phyloP scores from a whole-genome alignment of 2,329 filamentous ascomycete species.

The Trichoderma sp. region DNA sequence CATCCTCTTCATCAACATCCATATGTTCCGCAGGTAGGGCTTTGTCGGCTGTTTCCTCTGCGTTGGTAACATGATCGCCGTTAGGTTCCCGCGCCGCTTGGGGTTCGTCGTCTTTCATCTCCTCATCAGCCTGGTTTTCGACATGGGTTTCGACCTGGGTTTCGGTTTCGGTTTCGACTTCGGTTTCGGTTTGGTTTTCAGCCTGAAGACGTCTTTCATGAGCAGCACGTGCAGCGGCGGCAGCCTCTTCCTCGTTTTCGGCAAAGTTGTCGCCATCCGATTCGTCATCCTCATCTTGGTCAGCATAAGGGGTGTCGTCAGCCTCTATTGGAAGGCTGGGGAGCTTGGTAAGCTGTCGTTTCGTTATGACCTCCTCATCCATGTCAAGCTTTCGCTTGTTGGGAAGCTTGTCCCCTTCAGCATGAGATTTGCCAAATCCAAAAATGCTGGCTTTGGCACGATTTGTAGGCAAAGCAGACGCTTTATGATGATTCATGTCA shows the following conservation, averaged over 20 bases:
- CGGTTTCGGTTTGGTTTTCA: conserved; percentile 41
- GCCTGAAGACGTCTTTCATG: conserved; percentile 71
- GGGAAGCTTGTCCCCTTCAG: conserved; percentile 63
- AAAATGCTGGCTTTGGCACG: conserved; percentile 78
- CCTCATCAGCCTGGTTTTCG: conserved; percentile 40
- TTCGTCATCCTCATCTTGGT: conserved; percentile 66
- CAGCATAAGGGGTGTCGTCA: conserved; percentile 58
- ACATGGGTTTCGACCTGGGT: conserved; percentile 24
- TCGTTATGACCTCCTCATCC: conserved; percentile 81
- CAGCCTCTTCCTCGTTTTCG: conserved; percentile 81
- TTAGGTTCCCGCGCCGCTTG: conserved; percentile 23
- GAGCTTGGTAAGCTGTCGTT: conserved; percentile 87
- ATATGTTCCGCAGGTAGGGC: conserved; percentile 44
- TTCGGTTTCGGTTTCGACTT: conserved; percentile 20
- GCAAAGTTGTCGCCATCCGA: conserved; percentile 75
- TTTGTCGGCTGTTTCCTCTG: neutral
- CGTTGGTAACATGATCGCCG: conserved; percentile 16
- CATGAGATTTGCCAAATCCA: conserved; percentile 68
- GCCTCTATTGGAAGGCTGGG: conserved; percentile 70
- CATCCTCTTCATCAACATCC: conserved; percentile 58
- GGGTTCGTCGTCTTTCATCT: conserved; percentile 28
- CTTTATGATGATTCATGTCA: conserved; percentile 31
- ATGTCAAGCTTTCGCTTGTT: conserved; percentile 76
- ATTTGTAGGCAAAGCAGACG: conserved; percentile 61
- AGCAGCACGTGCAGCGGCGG: conserved; percentile 78